Evolutionary conservation across 176 grass and related monocot species (phyloP), one percentile per base, ranked within the genome.

Genomic region (Paspalum vaginatum): DNA sequence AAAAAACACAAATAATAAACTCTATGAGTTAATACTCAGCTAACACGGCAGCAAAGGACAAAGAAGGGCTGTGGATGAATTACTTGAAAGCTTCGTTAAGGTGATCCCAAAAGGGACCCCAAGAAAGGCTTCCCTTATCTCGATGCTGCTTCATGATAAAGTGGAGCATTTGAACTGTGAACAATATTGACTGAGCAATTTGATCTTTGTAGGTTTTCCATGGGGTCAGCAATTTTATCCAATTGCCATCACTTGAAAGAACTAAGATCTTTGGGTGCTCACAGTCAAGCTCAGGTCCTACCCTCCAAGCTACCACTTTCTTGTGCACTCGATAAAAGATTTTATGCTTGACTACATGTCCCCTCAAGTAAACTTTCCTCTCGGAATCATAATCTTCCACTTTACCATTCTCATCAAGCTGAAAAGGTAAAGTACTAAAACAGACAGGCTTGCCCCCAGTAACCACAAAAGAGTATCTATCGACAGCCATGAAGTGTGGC

Each of bases 131-230:
- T 61, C 60, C 88, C 49, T 79, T 68, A 22, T 72, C 42, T 61
- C 72, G 53, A 26, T 83, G 80, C 15, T 70, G 84, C 86, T 55
- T 90, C 68, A 53, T 91, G 2, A 93, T 48, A 82, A 91, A 93
- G 71, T 93, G 90, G 48, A 93, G 75, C 50, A 88, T 80, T 47
- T 91, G 85, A 41, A 90, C 40, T 3, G 79, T 89, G 40, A 93
- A 89, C 80, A 97, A 81, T 67, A 91, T 74, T 58, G 83, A 85
- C 67, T 88, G 49, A 77, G 79, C 76, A 10, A 72, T 53, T 0
- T 51, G 24, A 39, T 91, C 83, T 39, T 72, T 10, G 11, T 92
- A 92, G 54, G 24, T 65, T 47, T 73, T 97, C 61, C 77, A 67
- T 4, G 93, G 90, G 25, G 76, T 91, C 38, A 85, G 26, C 22